Base-by-base conservation (phyloP, 352 stramenopile species). In the Phytophthora ramorum region DNA sequence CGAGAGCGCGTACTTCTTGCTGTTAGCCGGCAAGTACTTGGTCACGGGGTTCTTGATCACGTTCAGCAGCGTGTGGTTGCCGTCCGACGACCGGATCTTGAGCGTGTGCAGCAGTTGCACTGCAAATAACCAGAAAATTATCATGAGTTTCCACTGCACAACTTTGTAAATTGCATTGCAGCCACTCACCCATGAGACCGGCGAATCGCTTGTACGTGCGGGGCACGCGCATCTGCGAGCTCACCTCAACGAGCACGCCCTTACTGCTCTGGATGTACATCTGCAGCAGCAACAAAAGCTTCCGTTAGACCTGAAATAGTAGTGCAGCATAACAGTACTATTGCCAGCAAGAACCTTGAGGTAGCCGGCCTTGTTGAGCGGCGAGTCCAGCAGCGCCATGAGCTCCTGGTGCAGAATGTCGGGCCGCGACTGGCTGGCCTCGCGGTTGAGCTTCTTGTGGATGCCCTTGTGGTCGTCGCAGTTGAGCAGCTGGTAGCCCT, bases 41-140 rank as follows among this genome's bases (percentile, higher is more conserved):
- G 97, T 98, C 63, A 99, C 89, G 6, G 98, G 98, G 87, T 99
- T 99, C 76, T 99, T 99, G 70, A 99, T 98, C 32, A 99, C 97
- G 67, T 98, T 99, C 61, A 99, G 89, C 37, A 99, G 83, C 44
- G 95, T 99, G 32, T 98, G 92, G 58, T 96, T 97, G 59, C 93
- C 91, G 58, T 98, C 94, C n/a, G 93, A 97, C 50, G 97, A 98
- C 59, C 98, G 97, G 74, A 99, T 99, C 83, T 99, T 99, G 76
- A 99, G 93, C 83, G 99, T 99, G 85, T 99, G 98, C 19, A 99
- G 88, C 58, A 99, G 75, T 91, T 99, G 98, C 51, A 99, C 98
- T 98, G 75, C 32, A 60, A 24, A 62, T 16, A 45, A 30, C 4
- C 63, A 71, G 49, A 48, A 54, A 3, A 12, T n/a, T n/a, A n/a